Evolutionary conservation across 768 basidiomycete species (phyloP).

Genomic region (Lyophyllum semitale): DNA sequence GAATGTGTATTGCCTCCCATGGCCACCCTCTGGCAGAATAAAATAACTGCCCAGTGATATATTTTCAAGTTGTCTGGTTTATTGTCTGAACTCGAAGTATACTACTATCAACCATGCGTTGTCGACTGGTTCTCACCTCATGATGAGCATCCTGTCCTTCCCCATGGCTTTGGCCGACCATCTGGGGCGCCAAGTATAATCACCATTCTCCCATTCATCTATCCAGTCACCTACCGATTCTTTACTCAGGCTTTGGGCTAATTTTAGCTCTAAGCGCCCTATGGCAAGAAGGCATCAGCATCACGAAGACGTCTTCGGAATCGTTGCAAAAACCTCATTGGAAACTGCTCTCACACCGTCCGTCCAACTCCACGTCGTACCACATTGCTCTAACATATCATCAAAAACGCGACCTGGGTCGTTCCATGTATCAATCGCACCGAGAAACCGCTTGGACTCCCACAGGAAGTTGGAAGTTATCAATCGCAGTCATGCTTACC

Average conservation of each 20-base stretch:
- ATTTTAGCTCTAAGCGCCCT: slow-evolving; percentile 1
- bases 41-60: too few relatives aligned
- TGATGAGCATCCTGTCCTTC: not conserved
- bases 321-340: not conserved
- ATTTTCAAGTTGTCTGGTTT: too few relatives aligned
- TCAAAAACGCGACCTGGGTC: not conserved
- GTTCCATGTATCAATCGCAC: not conserved
- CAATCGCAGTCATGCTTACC: not conserved
- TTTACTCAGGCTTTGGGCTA: slow-evolving; percentile 8
- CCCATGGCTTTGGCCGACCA: not conserved
- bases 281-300: not conserved
- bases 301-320: not conserved
- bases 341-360: not conserved
- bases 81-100: too few relatives aligned
- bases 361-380: not conserved
- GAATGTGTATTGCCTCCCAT: too few relatives aligned
- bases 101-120: too few relatives aligned
- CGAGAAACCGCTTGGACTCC: not conserved
- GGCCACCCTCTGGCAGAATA: too few relatives aligned
- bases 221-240: slow-evolving; percentile 4
- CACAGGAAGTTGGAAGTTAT: not conserved
- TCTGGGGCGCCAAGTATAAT: not conserved
- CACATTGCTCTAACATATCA: not conserved
- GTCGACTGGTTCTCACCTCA: not conserved
- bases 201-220: not conserved